Conservation (phyloP, 495 filamentous ascomycete species). For the Tuber aestivum region DNA sequence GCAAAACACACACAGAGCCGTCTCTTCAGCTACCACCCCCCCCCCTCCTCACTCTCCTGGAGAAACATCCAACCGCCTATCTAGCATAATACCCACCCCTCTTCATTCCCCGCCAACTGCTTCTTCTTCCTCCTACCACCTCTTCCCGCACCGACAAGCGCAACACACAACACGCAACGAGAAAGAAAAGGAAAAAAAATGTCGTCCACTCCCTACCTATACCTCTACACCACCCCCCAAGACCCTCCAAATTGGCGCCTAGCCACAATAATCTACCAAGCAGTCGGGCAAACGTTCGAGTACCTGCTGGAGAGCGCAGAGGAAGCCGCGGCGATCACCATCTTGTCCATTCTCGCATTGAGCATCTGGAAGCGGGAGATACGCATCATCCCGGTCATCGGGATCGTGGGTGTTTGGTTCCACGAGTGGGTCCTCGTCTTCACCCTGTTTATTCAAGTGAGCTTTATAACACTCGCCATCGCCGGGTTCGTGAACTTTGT, state of each 20-base stretch:
- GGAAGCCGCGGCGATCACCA: background rate
- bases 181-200: background rate
- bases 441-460: background rate
- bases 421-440: background rate
- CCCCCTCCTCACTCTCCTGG: background rate
- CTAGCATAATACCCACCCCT: background rate
- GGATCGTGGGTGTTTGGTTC: background rate
- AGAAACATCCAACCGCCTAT: background rate
- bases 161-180: background rate
- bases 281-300: background rate
- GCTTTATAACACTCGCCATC: background rate
- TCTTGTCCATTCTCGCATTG: background rate
- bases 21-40: background rate
- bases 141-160: background rate
- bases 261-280: background rate
- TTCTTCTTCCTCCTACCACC: too few species aligned
- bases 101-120: too few species aligned
- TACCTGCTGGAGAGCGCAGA: background rate
- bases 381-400: background rate
- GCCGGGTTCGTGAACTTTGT: background rate
- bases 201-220: background rate
- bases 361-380: background rate
- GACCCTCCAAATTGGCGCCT: background rate
- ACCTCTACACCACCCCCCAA: background rate
- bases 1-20: background rate